Evolutionary conservation across 2,329 filamentous ascomycete genomes (phyloP), one percentile per base, ranked within the genome.

Genomic region (Botryosphaeria dothidea): DNA sequence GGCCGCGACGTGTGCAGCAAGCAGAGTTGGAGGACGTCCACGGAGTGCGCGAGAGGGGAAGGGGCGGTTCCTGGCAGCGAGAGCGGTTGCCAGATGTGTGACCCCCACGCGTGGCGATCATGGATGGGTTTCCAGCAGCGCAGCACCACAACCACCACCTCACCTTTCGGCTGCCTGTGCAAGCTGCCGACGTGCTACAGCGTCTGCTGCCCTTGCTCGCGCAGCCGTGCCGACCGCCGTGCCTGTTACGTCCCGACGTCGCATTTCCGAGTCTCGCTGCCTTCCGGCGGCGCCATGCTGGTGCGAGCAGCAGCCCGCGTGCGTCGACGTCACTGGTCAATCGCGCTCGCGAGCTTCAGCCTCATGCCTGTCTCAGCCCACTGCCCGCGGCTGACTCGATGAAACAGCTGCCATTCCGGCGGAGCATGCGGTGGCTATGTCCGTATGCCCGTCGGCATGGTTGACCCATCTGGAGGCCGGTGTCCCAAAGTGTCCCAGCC

Each of bases 51-150:
- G 31, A 34, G 31, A 34, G 7, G 31, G 31, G 31, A 34, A 11
- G 23, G 1, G 34, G 9, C 19, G 11, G 51, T 56, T 31, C 51
- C 51, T 56, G 51, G 49, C 52, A 41, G 52, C n/a, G 17, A 21
- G 43, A 8, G 17, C n/a, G 45, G 25, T 6, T 11, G 17, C 25
- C 23, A 51, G 23, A 29, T 13, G 25, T 11, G 19, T 25, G 56
- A 60, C 56, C 56, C 56, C 56, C 56, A 60, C 56, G 56, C 56
- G 56, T 60, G 41, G 56, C 56, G 41, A 60, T 48, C 25, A 11
- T 31, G 23, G 31, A 25, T 2, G n/a, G 41, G 19, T 6, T 9
- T 23, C 43, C 15, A 19, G 15, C n/a, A 34, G 43, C 17, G 25
- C 27, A 58, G 31, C 36, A 41, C 17, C 21, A 31, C 6, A 15